Percentiles rank a stretch among this genome's conserved stretches.
Conservation (phyloP, 2,329 filamentous ascomycete genomes). For the Bertia moriformis region DNA sequence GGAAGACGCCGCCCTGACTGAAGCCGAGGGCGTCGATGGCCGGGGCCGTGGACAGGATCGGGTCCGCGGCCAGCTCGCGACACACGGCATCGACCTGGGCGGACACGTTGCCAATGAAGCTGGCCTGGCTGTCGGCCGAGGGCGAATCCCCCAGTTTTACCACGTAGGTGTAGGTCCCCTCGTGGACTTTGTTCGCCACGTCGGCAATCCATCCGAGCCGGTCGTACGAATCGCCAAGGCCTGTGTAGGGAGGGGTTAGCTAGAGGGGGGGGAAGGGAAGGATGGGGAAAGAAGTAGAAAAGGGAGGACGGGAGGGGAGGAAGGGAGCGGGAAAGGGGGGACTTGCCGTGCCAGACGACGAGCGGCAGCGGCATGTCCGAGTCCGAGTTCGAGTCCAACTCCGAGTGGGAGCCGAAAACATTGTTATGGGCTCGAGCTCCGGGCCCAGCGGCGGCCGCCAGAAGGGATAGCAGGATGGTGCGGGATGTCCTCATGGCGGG, state of each 20-base stretch:
- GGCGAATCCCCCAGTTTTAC: constrained; percentile 59
- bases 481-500: no score
- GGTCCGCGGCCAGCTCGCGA: constrained; percentile 58
- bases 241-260: constrained; percentile 6
- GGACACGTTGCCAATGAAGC: constrained; percentile 83
- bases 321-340: constrained; percentile 10
- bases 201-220: constrained; percentile 56
- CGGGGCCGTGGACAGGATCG: constrained; percentile 67
- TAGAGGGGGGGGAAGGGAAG: no score
- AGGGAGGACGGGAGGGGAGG: constrained; percentile 24
- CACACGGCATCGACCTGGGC: constrained; percentile 66
- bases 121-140: constrained; percentile 60
- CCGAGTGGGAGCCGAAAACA: no score
- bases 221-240: constrained; percentile 59
- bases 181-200: constrained; percentile 60
- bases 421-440: no score
- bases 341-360: constrained; percentile 73
- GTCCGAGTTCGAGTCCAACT: no score
- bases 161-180: constrained; percentile 72
- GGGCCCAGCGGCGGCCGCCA: no score
- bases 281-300: constrained; percentile 7
- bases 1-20: constrained; percentile 88
- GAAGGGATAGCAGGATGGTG: no score
- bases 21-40: constrained; percentile 87
- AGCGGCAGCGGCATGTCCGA: constrained; percentile 69